phyloP scores from a whole-genome alignment of 2,329 filamentous ascomycete species.

The Cryphonectria nitschkei region DNA sequence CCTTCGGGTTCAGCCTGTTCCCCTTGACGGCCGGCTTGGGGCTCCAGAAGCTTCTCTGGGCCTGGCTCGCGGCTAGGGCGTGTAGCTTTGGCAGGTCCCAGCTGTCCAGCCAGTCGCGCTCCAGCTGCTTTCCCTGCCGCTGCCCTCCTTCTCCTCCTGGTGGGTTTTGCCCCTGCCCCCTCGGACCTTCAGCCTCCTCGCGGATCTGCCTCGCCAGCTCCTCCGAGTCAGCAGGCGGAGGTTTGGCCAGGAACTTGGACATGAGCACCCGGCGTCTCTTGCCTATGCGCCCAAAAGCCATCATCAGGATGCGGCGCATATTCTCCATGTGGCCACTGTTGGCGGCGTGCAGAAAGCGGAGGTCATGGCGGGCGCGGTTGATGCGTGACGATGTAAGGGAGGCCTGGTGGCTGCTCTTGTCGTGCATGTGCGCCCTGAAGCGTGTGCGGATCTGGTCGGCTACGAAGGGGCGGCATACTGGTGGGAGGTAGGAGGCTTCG shows the following conservation, averaged over 20 bases:
- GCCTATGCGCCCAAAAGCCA: conserved; percentile 58
- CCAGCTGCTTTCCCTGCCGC: neutral
- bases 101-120: conserved; percentile 49
- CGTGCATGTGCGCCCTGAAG: conserved; percentile 48
- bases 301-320: conserved; percentile 52
- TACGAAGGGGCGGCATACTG: conserved; percentile 50
- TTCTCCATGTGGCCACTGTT: conserved; percentile 52
- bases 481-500: conserved; percentile 63
- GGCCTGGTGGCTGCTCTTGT: conserved; percentile 29
- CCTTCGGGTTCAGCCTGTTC: conserved; percentile 38
- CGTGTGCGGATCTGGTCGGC: conserved; percentile 47
- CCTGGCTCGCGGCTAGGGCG: conserved; percentile 48
- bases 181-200: neutral
- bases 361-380: conserved; percentile 45
- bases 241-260: conserved; percentile 41
- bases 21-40: conserved; percentile 37
- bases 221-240: conserved; percentile 45
- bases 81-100: conserved; percentile 54
- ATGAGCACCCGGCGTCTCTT: conserved; percentile 54
- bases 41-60: conserved; percentile 30
- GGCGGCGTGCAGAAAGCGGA: conserved; percentile 56
- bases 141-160: too few species aligned
- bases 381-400: conserved; percentile 36
- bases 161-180: neutral
- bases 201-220: conserved; percentile 40